Conservation (phyloP, 108 stramenopile genomes). For the Cyclostephanos tholiformis region DNA sequence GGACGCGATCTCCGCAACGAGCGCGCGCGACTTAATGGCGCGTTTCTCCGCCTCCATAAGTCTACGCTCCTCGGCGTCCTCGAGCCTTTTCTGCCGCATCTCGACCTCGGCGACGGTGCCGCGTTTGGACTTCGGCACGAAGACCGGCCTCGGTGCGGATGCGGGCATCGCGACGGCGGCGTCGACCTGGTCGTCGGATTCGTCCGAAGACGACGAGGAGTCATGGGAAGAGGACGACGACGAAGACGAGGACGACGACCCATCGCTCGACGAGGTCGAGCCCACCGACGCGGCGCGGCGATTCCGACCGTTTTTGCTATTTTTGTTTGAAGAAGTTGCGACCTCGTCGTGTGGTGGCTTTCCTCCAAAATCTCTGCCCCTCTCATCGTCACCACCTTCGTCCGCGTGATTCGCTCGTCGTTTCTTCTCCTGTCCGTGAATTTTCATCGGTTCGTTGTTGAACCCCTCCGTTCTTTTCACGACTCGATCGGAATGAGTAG, state of each 20-base stretch:
- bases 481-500: not conserved
- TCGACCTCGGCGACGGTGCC: constrained; percentile 54
- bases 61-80: constrained; percentile 49
- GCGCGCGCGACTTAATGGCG: constrained; percentile 70
- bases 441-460: not conserved
- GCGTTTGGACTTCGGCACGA: constrained; percentile 77
- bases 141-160: constrained; percentile 66
- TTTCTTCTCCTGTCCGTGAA: not conserved
- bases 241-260: constrained; percentile 33
- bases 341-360: not conserved
- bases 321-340: not conserved
- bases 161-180: constrained; percentile 30
- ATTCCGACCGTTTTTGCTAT: constrained; percentile 4
- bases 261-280: constrained; percentile 1
- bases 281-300: not conserved
- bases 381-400: not conserved
- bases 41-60: constrained; percentile 54
- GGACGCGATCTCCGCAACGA: constrained; percentile 64
- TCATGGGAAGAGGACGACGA: constrained; percentile 50
- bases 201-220: constrained; percentile 39
- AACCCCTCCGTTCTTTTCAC: not conserved
- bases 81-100: constrained; percentile 58
- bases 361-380: not conserved
- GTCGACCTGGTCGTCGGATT: constrained; percentile 19
- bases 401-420: not conserved